phyloP scores from a whole-genome alignment of 768 basidiomycete genomes.

The Leucocoprinus sp. region DNA sequence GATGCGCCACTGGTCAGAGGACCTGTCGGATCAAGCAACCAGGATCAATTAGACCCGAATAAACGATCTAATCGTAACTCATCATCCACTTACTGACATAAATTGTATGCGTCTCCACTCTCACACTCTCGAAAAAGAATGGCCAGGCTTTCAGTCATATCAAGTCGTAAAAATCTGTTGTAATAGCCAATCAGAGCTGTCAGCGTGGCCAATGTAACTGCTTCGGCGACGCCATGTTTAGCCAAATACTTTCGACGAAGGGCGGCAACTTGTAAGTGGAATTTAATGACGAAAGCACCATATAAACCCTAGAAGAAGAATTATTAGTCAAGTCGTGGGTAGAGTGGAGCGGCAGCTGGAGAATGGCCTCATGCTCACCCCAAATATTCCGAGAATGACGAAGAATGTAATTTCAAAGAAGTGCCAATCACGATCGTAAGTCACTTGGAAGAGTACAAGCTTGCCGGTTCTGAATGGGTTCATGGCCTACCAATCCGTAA shows the following conservation, averaged over 20 bases:
- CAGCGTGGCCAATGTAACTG: slow-evolving; percentile 74
- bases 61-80: background rate
- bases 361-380: slow-evolving; percentile 41
- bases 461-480: slow-evolving; percentile 98
- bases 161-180: slow-evolving; percentile 90
- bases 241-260: slow-evolving; percentile 88
- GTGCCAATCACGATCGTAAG: slow-evolving; percentile 97
- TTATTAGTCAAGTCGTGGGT: background rate
- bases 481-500: slow-evolving; percentile 61
- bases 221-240: slow-evolving; percentile 82
- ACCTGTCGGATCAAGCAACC: slow-evolving; percentile 34
- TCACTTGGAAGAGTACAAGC: slow-evolving; percentile 95
- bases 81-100: slow-evolving; percentile 81
- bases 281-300: slow-evolving; percentile 94
- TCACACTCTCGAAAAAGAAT: slow-evolving; percentile 96
- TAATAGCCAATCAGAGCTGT: slow-evolving; percentile 92
- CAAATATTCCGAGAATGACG: slow-evolving; percentile 91
- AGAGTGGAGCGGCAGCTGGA: background rate
- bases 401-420: slow-evolving; percentile 98
- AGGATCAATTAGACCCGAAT: background rate
- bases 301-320: slow-evolving; percentile 69
- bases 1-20: slow-evolving; percentile 89
- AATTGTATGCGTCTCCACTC: slow-evolving; percentile 75
- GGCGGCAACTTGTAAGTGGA: slow-evolving; percentile 90
- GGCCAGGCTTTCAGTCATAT: slow-evolving; percentile 96